Percentiles rank a stretch among this genome's conserved stretches.
Conservation (phyloP, 2,329 filamentous ascomycete species). For the Scedosporium apiospermum region DNA sequence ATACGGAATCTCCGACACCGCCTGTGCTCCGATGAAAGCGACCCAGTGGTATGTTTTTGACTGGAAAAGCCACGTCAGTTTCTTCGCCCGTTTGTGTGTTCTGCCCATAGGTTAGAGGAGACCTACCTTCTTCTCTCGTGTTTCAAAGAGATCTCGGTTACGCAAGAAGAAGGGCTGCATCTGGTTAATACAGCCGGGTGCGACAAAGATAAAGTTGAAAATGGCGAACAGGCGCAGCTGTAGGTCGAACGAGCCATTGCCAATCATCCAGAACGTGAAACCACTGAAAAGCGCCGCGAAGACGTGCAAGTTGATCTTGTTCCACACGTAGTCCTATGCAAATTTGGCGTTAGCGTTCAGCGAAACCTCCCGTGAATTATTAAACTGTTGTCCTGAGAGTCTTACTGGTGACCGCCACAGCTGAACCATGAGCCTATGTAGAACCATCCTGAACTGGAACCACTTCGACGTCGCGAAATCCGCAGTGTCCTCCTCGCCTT, state of each 20-base stretch:
- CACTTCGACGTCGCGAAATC: slow-evolving; percentile 26
- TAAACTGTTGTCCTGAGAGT: slow-evolving; percentile 18
- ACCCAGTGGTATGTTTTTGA: slow-evolving; percentile 41
- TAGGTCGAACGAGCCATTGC: slow-evolving; percentile 27
- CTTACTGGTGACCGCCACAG: slow-evolving; percentile 16
- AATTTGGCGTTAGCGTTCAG: slow-evolving; percentile 21
- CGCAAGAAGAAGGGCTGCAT: slow-evolving; percentile 39
- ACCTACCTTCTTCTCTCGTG: slow-evolving; percentile 33
- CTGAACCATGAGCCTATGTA: slow-evolving; percentile 15
- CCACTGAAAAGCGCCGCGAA: slow-evolving; percentile 35
- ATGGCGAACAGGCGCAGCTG: slow-evolving; percentile 34
- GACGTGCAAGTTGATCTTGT: slow-evolving; percentile 27
- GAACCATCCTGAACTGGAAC: slow-evolving; percentile 27
- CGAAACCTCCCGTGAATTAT: no score
- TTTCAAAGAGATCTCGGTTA: slow-evolving; percentile 37
- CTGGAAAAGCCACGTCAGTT: slow-evolving; percentile 6
- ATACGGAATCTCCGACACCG: slow-evolving; percentile 38
- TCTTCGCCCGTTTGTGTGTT: not conserved
- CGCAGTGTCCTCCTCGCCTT: slow-evolving; percentile 22
- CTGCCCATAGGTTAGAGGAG: no score
- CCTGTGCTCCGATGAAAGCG: slow-evolving; percentile 44
- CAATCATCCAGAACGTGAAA: slow-evolving; percentile 40
- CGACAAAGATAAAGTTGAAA: slow-evolving; percentile 44
- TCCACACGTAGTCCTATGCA: slow-evolving; percentile 15
- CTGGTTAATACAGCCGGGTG: slow-evolving; percentile 24